Evolutionary conservation across 2,329 filamentous ascomycete species (phyloP).

Genomic region (Colletotrichum navitas): DNA sequence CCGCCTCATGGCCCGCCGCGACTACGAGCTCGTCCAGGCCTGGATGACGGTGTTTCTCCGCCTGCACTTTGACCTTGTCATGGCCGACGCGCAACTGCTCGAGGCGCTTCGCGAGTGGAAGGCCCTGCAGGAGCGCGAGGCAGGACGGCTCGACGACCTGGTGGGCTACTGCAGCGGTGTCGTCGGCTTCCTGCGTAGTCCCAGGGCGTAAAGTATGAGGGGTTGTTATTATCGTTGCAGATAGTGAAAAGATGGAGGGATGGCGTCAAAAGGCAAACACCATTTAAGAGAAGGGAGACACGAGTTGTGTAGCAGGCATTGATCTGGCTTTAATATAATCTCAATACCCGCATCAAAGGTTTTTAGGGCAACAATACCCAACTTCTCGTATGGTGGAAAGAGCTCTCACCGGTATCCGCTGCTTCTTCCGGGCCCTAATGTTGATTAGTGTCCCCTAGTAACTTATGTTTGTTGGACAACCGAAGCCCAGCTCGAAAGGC

Average conservation of each 20-base stretch:
- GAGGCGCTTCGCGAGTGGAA: slow-evolving; percentile 77
- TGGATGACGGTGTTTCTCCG: slow-evolving; percentile 97
- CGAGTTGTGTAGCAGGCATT: neutral
- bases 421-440: neutral
- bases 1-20: slow-evolving; percentile 75
- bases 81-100: slow-evolving; percentile 66
- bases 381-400: neutral
- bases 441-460: neutral
- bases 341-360: slow-evolving; percentile 4
- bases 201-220: slow-evolving; percentile 58
- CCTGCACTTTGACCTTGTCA: slow-evolving; percentile 75
- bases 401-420: neutral
- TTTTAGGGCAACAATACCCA: neutral
- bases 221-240: neutral
- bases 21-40: slow-evolving; percentile 94
- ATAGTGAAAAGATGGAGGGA: neutral
- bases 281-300: neutral
- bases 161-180: slow-evolving; percentile 92
- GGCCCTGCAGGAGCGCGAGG: slow-evolving; percentile 77
- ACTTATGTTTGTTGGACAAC: neutral
- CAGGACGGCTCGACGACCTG: slow-evolving; percentile 76
- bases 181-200: slow-evolving; percentile 81
- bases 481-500: neutral
- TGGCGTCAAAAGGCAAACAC: neutral
- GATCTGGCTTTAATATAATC: slow-evolving; percentile 4